Evolutionary conservation across 1,284 basidiomycete genomes (phyloP).

Genomic region (Apiotrichum siamense): DNA sequence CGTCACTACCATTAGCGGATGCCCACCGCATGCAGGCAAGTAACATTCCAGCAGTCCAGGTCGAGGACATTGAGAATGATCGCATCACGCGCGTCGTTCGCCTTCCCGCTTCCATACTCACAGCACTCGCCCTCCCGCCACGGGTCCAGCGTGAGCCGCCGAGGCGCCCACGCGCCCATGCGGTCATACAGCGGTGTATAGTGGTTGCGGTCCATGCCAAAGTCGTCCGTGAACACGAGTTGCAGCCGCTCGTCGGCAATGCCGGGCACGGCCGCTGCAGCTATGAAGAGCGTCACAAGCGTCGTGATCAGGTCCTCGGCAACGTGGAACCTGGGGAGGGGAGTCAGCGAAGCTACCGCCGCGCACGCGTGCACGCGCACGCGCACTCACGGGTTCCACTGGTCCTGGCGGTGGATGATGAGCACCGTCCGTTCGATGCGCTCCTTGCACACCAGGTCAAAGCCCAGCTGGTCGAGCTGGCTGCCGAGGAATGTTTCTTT

Average conservation of each 20-base stretch:
- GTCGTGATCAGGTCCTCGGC: slow-evolving; percentile 44
- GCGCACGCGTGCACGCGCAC: too few relatives aligned
- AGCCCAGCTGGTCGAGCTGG: slow-evolving; percentile 7
- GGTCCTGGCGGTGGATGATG: slow-evolving; percentile 37
- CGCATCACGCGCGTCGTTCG: too few relatives aligned
- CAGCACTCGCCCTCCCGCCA: slow-evolving; percentile 33
- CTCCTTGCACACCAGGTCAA: slow-evolving; percentile 12
- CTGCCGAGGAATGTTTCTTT: slow-evolving; percentile 35
- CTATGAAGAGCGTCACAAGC: slow-evolving; percentile 32
- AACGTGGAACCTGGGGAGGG: slow-evolving; percentile 42
- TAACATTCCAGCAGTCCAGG: too few relatives aligned
- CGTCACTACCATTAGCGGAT: slow-evolving; percentile 26
- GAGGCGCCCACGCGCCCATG: slow-evolving; percentile 41
- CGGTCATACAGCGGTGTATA: slow-evolving; percentile 41
- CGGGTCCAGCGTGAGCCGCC: slow-evolving; percentile 35
- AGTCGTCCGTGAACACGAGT: slow-evolving; percentile 39
- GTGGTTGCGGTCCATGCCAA: slow-evolving; percentile 35
- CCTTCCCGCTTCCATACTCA: slow-evolving; percentile 15
- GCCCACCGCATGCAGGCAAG: background rate
- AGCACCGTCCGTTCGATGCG: slow-evolving; percentile 30
- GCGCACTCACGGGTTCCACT: slow-evolving; percentile 40
- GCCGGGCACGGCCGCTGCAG: slow-evolving; percentile 19
- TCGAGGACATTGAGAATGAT: too few relatives aligned
- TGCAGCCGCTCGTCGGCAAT: slow-evolving; percentile 28
- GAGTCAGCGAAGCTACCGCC: background rate